phyloP scores from a whole-genome alignment of 495 filamentous ascomycete genomes.

The Daldinia concentrica region DNA sequence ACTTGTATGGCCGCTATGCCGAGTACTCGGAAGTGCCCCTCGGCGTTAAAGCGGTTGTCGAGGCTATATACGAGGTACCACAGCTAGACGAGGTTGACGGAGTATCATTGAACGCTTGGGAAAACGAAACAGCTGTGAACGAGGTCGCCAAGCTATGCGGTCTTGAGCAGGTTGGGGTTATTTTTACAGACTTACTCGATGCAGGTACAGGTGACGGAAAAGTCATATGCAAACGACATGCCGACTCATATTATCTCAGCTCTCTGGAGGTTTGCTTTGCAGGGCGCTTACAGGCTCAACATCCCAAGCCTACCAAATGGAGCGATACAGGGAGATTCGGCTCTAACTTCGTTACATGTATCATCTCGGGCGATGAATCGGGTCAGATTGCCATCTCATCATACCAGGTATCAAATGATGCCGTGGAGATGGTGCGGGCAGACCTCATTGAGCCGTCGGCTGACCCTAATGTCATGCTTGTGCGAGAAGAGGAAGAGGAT shows the following conservation, averaged over 20 bases:
- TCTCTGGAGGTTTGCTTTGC: conserved; percentile 93
- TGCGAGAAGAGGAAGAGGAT: conserved; percentile 89
- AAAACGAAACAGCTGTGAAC: conserved; percentile 83
- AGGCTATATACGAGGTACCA: conserved; percentile 97
- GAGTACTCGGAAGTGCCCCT: conserved; percentile 94
- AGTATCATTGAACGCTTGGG: conserved; percentile 86
- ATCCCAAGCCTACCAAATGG: conserved; percentile 95
- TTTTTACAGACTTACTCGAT: conserved; percentile 93
- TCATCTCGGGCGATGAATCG: conserved; percentile 89
- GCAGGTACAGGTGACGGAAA: conserved; percentile 79
- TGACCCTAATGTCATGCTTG: conserved; percentile 92
- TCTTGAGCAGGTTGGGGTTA: conserved; percentile 88
- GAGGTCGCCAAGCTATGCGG: conserved; percentile 85
- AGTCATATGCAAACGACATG: conserved; percentile 94
- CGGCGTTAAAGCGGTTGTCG: conserved; percentile 94
- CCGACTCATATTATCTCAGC: conserved; percentile 93
- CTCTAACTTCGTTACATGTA: conserved; percentile 96
- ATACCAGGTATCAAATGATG: conserved; percentile 93
- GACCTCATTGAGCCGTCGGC: conserved; percentile 96
- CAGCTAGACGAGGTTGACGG: conserved; percentile 93
- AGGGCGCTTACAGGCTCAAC: conserved; percentile 82
- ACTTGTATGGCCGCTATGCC: conserved; percentile 88
- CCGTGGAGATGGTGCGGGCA: conserved; percentile 95
- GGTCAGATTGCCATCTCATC: conserved; percentile 88
- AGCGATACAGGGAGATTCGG: conserved; percentile 94